Conservation (phyloP, 805 yeast genomes). For the Spathaspora hagerdaliae region DNA sequence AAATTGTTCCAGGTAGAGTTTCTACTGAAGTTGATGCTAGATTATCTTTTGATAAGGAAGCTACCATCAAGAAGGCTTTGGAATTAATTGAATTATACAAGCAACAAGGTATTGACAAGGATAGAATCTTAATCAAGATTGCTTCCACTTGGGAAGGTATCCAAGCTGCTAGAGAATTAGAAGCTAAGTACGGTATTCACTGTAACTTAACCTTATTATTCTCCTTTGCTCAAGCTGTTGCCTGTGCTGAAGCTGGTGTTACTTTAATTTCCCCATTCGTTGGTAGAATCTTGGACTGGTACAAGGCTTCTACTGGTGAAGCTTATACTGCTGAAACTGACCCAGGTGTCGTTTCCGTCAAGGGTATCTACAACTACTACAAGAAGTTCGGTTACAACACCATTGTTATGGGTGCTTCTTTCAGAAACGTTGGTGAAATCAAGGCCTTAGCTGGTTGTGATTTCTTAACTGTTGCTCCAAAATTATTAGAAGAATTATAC, state of each 20-base stretch:
- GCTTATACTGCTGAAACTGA: slow-evolving; percentile 74
- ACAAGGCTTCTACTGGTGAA: slow-evolving; percentile 91
- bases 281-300: slow-evolving; percentile 98
- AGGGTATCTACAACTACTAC: slow-evolving; percentile 91
- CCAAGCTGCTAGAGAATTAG: slow-evolving; percentile 96
- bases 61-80: slow-evolving; percentile 89
- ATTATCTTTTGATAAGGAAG: slow-evolving; percentile 92
- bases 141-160: slow-evolving; percentile 99
- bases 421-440: slow-evolving; percentile 96
- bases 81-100: slow-evolving; percentile 86
- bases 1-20: slow-evolving; percentile 97
- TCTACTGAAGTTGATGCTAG: slow-evolving; percentile 99
- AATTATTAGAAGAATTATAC: slow-evolving; percentile 80
- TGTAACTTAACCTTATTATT: slow-evolving; percentile 92
- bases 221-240: slow-evolving; percentile 96
- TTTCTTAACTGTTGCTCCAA: slow-evolving; percentile 92
- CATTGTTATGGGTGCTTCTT: slow-evolving; percentile 99
- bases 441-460: slow-evolving; percentile 97
- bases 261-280: slow-evolving; percentile 98
- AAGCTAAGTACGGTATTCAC: slow-evolving; percentile 86
- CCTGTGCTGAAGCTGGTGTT: slow-evolving; percentile 96
- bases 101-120: slow-evolving; percentile 79
- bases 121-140: slow-evolving; percentile 89
- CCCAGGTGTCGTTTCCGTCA: slow-evolving; percentile 95
- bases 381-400: slow-evolving; percentile 95